A percentile compares a stretch with the other conserved stretches of the same genome.
Conservation (phyloP, 1,284 basidiomycete species). For the Peniophora sp. region DNA sequence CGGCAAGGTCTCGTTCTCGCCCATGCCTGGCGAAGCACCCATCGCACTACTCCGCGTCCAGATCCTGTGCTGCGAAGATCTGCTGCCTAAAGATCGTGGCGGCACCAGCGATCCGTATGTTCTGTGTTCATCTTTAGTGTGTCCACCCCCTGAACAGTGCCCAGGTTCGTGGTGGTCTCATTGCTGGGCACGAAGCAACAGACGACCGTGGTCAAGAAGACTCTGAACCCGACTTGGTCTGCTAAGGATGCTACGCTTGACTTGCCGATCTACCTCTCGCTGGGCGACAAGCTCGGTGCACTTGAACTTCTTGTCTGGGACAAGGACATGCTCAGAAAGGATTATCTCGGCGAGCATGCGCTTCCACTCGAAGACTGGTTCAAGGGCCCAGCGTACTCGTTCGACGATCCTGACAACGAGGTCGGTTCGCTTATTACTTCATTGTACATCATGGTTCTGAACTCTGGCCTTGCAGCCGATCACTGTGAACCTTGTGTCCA, state of each 20-base stretch:
- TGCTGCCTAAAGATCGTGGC: slow-evolving; percentile 56
- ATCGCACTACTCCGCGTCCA: slow-evolving; percentile 60
- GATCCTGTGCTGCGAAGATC: slow-evolving; percentile 52
- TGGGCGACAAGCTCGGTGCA: slow-evolving; percentile 66
- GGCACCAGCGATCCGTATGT: slow-evolving; percentile 71
- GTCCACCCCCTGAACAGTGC: slow-evolving; percentile 2
- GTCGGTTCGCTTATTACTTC: slow-evolving; percentile 24
- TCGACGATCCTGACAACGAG: slow-evolving; percentile 51
- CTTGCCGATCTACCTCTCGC: slow-evolving; percentile 72
- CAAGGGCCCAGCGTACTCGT: slow-evolving; percentile 40
- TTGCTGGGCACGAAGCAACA: slow-evolving; percentile 60
- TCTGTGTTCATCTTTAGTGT: neutral
- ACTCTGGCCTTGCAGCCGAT: slow-evolving; percentile 34
- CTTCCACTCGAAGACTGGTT: slow-evolving; percentile 82
- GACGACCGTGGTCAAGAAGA: slow-evolving; percentile 78
- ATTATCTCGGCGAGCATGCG: slow-evolving; percentile 87
- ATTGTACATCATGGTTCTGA: slow-evolving; percentile 4
- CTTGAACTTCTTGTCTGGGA: slow-evolving; percentile 92
- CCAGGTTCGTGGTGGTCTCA: slow-evolving; percentile 68
- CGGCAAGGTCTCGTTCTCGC: slow-evolving; percentile 35
- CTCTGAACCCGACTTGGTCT: slow-evolving; percentile 68
- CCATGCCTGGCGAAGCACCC: slow-evolving; percentile 54
- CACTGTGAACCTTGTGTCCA: slow-evolving; percentile 54
- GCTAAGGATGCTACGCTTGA: slow-evolving; percentile 80
- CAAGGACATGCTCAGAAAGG: slow-evolving; percentile 82